phyloP scores from a whole-genome alignment of 2,329 filamentous ascomycete genomes.

The Aspergillus sp. region DNA sequence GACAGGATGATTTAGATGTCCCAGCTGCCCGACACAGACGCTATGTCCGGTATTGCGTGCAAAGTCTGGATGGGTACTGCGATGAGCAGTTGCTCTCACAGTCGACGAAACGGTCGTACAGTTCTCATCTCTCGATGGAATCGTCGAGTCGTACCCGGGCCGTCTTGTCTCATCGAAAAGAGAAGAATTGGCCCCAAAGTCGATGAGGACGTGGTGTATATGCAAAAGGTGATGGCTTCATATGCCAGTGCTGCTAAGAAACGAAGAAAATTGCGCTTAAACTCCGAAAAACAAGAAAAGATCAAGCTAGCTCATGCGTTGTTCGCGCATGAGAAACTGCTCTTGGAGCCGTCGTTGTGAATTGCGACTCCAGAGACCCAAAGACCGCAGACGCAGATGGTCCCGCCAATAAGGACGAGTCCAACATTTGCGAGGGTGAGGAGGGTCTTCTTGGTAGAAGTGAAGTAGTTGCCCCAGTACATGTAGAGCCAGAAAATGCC shows the following conservation, averaged over 20 bases:
- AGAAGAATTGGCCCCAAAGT: too few species aligned
- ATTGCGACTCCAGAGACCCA: slow-evolving; percentile 19
- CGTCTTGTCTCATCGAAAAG: too few species aligned
- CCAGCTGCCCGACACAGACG: background rate
- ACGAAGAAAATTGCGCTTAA: background rate
- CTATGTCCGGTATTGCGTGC: too few species aligned
- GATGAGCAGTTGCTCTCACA: background rate
- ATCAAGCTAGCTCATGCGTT: slow-evolving; percentile 4
- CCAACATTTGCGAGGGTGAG: slow-evolving; percentile 14
- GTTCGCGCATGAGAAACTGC: slow-evolving; percentile 18
- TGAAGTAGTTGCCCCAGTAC: slow-evolving; percentile 20
- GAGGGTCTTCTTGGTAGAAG: slow-evolving; percentile 19
- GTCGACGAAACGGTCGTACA: background rate
- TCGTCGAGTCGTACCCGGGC: background rate
- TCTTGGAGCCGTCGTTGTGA: slow-evolving; percentile 13
- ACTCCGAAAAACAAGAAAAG: background rate
- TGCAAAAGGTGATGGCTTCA: too few species aligned
- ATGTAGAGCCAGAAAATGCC: slow-evolving; percentile 29
- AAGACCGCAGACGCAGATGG: slow-evolving; percentile 15
- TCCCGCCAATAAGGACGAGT: slow-evolving; percentile 5
- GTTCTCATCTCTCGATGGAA: background rate
- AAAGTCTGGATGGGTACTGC: background rate
- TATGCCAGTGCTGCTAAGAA: too few species aligned
- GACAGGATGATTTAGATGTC: background rate
- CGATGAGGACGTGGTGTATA: too few species aligned